Evolutionary conservation across 257 asterid species (phyloP), one percentile per base, ranked within the genome.

Genomic region (Perilla frutescens): DNA sequence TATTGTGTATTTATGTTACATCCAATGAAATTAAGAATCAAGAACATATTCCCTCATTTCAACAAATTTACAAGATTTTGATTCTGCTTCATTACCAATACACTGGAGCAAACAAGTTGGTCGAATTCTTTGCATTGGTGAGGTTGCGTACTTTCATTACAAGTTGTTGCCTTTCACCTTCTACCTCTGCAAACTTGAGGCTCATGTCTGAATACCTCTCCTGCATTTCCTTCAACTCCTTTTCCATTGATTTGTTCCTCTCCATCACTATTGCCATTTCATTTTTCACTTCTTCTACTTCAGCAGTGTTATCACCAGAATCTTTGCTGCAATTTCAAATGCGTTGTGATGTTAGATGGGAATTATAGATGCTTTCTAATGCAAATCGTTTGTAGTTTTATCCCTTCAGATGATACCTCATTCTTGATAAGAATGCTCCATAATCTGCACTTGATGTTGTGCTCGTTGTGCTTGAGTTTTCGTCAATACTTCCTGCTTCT

Each of bases 151-250:
- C 39, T 77, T 78, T 86, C 98, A 92, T 92, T 39, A 92, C 90
- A 36, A 92, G 98, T 34, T 87, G 88, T 49, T 92, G 97, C 68
- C 98, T 81, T 89, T 92, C 98, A 5, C 98, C 97, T 77, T 92
- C 98, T 2, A 92, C 98, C 84, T 92, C 97, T 44, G 97, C 98
- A 86, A 92, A 92, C 79, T 84, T 92, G 49, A 90, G 89, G 84
- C 98, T 92, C 81, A 90, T 89, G 72, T 90, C 97, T 20, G 96
- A 87, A 79, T 92, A 92, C 69, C 97, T 85, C 74, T 85, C 97
- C 75, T 92, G 95, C 95, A 92, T 92, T 81, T 92, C 97, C 80
- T 85, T 88, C 71, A 90, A 80, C 40, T 92, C 98, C 58, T 39
- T 84, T 71, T 85, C 96, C 97, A 86, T 92, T 15, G 72, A 31